phyloP scores from a whole-genome alignment of 495 filamentous ascomycete species.

The Oidiodendron maius region DNA sequence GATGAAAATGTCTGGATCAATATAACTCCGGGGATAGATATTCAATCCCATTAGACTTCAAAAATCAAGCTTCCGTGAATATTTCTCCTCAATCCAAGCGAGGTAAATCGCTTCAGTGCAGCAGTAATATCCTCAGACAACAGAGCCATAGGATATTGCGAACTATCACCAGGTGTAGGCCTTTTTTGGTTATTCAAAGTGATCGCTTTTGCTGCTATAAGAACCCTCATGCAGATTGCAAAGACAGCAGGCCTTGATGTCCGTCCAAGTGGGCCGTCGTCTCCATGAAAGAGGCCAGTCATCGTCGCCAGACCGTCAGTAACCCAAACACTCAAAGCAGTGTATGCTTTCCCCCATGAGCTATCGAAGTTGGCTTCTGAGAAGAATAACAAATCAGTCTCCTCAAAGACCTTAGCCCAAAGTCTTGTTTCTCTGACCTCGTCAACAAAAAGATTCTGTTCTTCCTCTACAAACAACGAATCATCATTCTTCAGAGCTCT shows the following conservation, averaged over 20 bases:
- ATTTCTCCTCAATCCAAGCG: neutral
- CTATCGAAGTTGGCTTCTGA: conserved; percentile 28
- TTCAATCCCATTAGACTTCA: neutral
- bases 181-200: neutral
- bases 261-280: conserved; percentile 69
- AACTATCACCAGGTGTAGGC: neutral
- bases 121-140: neutral
- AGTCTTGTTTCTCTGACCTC: conserved; percentile 59
- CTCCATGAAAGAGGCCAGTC: conserved; percentile 28
- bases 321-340: conserved; percentile 44
- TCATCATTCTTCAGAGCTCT: conserved; percentile 55
- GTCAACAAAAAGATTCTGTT: conserved; percentile 87
- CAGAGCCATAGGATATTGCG: neutral
- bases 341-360: neutral
- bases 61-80: neutral
- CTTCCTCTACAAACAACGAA: conserved; percentile 78
- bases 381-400: neutral
- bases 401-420: conserved; percentile 40
- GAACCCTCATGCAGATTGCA: conserved; percentile 54
- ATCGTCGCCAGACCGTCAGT: conserved; percentile 49
- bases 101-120: neutral
- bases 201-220: conserved; percentile 35
- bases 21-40: neutral
- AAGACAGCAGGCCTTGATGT: conserved; percentile 67
- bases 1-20: neutral